Percentiles rank a stretch among this genome's conserved stretches.
Evolutionary conservation across 2,329 filamentous ascomycete genomes (phyloP).

Genomic region (Furcasterigmium sp.): DNA sequence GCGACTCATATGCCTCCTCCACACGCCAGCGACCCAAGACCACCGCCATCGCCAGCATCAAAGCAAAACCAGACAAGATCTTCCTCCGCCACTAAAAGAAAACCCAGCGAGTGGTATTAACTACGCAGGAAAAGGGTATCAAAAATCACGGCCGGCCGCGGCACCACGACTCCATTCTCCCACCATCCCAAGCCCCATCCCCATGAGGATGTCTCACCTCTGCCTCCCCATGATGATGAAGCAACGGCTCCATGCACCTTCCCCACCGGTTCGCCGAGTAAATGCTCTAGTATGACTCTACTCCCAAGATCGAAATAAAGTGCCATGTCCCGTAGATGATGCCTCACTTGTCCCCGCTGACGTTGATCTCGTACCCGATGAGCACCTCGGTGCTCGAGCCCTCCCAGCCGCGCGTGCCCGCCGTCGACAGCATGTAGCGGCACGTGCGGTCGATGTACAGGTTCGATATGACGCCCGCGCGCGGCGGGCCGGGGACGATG

Average conservation of each 20-base stretch:
- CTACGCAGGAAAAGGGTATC: too few relatives aligned
- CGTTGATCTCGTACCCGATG: constrained; percentile 83
- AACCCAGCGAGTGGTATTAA: too few relatives aligned
- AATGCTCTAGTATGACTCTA: not conserved
- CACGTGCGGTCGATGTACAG: constrained; percentile 85
- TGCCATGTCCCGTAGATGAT: too few relatives aligned
- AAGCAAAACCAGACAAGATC: too few relatives aligned
- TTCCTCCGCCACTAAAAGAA: too few relatives aligned
- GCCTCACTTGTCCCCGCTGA: constrained; percentile 14
- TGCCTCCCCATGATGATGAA: too few relatives aligned
- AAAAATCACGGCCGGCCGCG: too few relatives aligned
- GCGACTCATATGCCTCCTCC: constrained; percentile 47
- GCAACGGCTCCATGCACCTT: not conserved
- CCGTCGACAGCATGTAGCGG: constrained; percentile 85
- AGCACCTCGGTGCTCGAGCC: constrained; percentile 84
- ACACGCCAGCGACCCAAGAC: constrained; percentile 38
- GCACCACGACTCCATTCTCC: too few relatives aligned
- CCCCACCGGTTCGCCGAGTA: not conserved
- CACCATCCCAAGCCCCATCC: too few relatives aligned
- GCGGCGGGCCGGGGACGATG: constrained; percentile 82
- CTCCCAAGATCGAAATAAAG: too few relatives aligned
- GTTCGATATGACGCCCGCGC: constrained; percentile 81
- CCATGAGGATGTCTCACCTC: too few relatives aligned
- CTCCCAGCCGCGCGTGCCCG: constrained; percentile 93
- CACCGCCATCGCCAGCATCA: constrained; percentile 36